Base-by-base conservation (phyloP, 23 red algal species). In the Gracilariopsis chorda region DNA sequence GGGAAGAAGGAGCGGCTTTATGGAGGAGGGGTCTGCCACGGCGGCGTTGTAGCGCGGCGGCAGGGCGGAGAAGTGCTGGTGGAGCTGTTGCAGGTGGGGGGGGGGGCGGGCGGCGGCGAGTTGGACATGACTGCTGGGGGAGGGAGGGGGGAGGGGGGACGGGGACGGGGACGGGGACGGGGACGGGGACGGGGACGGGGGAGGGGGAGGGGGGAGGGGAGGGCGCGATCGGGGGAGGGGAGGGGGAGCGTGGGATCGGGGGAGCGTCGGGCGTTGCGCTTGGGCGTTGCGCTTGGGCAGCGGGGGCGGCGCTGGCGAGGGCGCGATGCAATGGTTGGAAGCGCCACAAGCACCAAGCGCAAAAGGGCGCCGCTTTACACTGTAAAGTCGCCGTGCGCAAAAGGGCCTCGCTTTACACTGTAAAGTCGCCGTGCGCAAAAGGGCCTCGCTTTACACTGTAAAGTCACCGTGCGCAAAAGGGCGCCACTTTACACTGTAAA, bases 1-100 rank as follows among this genome's bases (percentile, higher is more conserved):
- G n/a, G 77, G 77, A 19, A 60, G 56, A 51, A 81, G 77, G 7
- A 56, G 51, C 36, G 77, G 77, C 51, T 42, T 56, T 25, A 81
- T 81, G 77, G 77, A 60, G 77, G 77, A 41, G 46, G 77, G 37
- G 3, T 81, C 48, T 24, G 46, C 48, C n/a, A 56, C n/a, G 51
- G 77, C 51, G 49, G 51, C 46, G 51, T 34, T 1, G 77, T 81
- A 81, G 27, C 77, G 77, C 56, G 51, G 51, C 13, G 37, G 11
- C 48, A 57, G 59, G 35, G 35, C 51, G 48, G 77, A 27, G 77
- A 81, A 81, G 34, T 36, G 56, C 23, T 47, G 48, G 24, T 81
- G 51, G 28, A 81, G 63, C 23, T 81, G 77, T 47, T 81, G 36
- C 42, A 45, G 33, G 14, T 20, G 37, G 77, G 30, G 77, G 28